These are phyloP conservation scores for Penicillium brevicompactum DNA, from an alignment of 2,329 filamentous ascomycete species.

Conservation along the genomic window DNA sequence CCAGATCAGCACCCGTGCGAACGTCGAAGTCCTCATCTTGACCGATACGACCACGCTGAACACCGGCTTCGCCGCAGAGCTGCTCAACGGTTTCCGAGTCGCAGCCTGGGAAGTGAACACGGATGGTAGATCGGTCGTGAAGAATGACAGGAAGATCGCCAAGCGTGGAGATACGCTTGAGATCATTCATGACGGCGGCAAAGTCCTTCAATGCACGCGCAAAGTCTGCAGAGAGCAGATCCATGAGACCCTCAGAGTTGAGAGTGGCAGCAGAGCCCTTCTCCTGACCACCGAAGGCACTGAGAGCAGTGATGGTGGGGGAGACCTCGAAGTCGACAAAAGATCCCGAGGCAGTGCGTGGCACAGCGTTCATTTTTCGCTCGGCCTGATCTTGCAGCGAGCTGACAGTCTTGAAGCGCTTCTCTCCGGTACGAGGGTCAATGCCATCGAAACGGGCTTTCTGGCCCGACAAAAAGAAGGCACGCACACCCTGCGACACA, in stretches of 20 bases:
- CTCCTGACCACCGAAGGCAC: constrained; percentile 58
- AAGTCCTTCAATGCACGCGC: constrained; percentile 83
- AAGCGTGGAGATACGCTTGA: constrained; percentile 73
- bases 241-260: constrained; percentile 80
- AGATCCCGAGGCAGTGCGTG: constrained; percentile 65
- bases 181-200: constrained; percentile 74
- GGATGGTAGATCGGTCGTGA: constrained; percentile 66
- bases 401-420: constrained; percentile 77
- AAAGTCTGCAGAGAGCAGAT: constrained; percentile 85
- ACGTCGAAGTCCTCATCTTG: constrained; percentile 77
- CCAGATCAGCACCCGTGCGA: constrained; percentile 69
- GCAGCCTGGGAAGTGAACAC: constrained; percentile 88
- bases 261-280: constrained; percentile 53
- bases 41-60: constrained; percentile 74
- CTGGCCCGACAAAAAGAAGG: constrained; percentile 88
- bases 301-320: constrained; percentile 87
- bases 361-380: constrained; percentile 64
- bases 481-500: constrained; percentile 89
- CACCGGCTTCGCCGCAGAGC: constrained; percentile 83
- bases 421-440: constrained; percentile 68
- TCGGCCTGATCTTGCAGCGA: constrained; percentile 72
- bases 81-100: constrained; percentile 79
- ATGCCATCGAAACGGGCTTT: constrained; percentile 84
- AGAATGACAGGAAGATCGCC: constrained; percentile 83
- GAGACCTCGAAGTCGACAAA: constrained; percentile 86